Conservation (phyloP, 2,329 filamentous ascomycete species). For the Aureobasidium mangrovei region DNA sequence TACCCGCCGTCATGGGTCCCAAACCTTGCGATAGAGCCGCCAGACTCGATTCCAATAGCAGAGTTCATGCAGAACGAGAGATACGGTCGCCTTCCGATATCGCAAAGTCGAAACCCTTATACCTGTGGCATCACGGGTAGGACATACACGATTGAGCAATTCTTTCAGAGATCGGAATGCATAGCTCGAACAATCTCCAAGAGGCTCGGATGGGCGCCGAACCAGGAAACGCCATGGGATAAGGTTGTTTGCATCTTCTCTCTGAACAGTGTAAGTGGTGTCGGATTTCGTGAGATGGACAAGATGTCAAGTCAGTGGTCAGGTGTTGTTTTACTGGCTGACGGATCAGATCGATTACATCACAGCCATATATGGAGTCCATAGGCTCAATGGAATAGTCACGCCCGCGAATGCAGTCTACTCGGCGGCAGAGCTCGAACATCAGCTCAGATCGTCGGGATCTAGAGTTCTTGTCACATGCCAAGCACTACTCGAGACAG, state of each 20-base stretch:
- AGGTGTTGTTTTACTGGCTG: too few species aligned
- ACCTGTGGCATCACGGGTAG: slow-evolving; percentile 64
- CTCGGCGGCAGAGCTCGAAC: slow-evolving; percentile 54
- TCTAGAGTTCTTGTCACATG: slow-evolving; percentile 40
- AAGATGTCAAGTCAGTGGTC: too few species aligned
- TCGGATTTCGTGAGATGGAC: not conserved
- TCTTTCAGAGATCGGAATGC: slow-evolving; percentile 41
- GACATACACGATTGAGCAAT: slow-evolving; percentile 51
- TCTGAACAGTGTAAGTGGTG: slow-evolving; percentile 56
- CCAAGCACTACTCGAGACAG: not conserved
- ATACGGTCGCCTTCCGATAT: slow-evolving; percentile 53
- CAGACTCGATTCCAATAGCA: slow-evolving; percentile 60
- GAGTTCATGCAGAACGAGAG: slow-evolving; percentile 65
- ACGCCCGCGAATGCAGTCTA: slow-evolving; percentile 64
- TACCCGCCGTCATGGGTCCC: slow-evolving; percentile 29
- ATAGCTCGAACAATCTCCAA: slow-evolving; percentile 58
- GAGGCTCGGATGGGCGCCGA: slow-evolving; percentile 57
- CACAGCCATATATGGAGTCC: slow-evolving; percentile 58
- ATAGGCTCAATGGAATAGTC: slow-evolving; percentile 59
- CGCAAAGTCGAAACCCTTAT: slow-evolving; percentile 55
- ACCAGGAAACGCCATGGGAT: slow-evolving; percentile 63
- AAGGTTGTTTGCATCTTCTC: slow-evolving; percentile 65
- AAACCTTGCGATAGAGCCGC: slow-evolving; percentile 49
- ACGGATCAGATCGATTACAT: slow-evolving; percentile 57
- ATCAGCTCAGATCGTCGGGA: slow-evolving; percentile 57